These are phyloP conservation scores for Solanum appendiculatum DNA, from an alignment of 257 asterid species.

Conservation along the genomic window DNA sequence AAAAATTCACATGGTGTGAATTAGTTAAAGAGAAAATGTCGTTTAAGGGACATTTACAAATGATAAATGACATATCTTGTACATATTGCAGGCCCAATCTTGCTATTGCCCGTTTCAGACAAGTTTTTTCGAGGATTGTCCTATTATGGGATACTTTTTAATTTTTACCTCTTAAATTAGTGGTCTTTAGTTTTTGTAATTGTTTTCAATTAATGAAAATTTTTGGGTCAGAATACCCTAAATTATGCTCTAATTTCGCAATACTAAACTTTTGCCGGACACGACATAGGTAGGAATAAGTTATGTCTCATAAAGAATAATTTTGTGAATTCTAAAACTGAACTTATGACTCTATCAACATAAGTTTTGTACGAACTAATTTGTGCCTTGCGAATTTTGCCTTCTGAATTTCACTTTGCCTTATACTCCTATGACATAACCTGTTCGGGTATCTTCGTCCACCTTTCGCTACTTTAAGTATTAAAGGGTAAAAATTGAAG, in stretches of 20 bases:
- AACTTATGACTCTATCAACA: not conserved
- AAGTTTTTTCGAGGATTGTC: no score
- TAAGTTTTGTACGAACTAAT: not conserved
- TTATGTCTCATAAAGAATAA: not conserved
- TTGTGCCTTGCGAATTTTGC: no score
- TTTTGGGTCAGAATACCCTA: no score
- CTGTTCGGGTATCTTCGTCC: not conserved
- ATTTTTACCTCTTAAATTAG: no score
- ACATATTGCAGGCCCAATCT: not conserved
- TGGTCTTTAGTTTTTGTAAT: no score
- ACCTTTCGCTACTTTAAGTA: not conserved
- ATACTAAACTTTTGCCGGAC: not conserved
- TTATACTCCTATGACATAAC: no score
- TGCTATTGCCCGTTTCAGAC: not conserved
- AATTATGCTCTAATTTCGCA: no score
- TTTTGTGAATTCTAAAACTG: no score
- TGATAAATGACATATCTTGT: no score
- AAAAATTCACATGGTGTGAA: not conserved
- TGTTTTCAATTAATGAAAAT: no score
- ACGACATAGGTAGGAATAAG: not conserved
- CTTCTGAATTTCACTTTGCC: not conserved
- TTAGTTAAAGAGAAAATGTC: not conserved
- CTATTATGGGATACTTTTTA: no score
- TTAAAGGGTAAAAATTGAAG: no score
- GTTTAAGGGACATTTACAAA: not conserved